A percentile compares a stretch with the other conserved stretches of the same genome.
phyloP scores from a whole-genome alignment of 2,329 filamentous ascomycete genomes.

The Mycosphaerelloides madeirae region DNA sequence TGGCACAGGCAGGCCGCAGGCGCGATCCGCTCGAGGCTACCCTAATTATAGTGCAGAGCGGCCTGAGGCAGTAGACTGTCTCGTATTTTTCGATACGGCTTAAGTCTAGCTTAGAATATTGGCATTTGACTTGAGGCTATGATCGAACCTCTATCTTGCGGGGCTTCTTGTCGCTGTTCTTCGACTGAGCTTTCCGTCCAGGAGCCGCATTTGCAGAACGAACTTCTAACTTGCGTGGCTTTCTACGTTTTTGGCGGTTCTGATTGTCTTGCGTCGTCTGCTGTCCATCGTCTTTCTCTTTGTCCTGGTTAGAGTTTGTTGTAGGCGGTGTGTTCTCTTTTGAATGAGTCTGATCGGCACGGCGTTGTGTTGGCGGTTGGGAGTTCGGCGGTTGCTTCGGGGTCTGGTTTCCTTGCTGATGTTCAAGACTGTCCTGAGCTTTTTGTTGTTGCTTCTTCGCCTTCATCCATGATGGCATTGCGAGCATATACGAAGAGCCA shows the following conservation, averaged over 20 bases:
- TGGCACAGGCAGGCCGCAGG: not conserved
- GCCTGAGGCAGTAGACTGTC: not conserved
- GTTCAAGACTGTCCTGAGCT: not conserved
- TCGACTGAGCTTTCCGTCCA: not conserved
- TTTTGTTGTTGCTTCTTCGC: not conserved
- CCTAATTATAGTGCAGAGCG: not conserved
- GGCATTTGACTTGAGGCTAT: too few species aligned
- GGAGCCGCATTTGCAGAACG: constrained; percentile 4
- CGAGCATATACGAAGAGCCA: not conserved
- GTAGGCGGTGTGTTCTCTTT: not conserved
- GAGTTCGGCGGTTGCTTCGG: constrained; percentile 1
- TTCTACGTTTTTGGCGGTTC: constrained; percentile 5
- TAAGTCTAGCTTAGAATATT: too few species aligned
- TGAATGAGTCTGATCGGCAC: not conserved
- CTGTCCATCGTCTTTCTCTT: not conserved
- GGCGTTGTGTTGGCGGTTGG: not conserved
- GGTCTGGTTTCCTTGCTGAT: constrained; percentile 8
- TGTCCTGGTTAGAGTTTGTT: not conserved
- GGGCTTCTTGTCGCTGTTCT: constrained; percentile 8
- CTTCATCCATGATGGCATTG: not conserved
- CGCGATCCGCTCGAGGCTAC: not conserved
- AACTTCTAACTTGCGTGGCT: constrained; percentile 17
- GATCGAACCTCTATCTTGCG: constrained; percentile 13
- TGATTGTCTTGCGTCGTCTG: not conserved
- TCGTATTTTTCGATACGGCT: too few species aligned